A percentile compares a stretch with the other conserved stretches of the same genome.
These are phyloP conservation scores for Physcomitrellopsis africana DNA, from an alignment of 225 moss, liverwort and hornwort species.

Conservation along the genomic window DNA sequence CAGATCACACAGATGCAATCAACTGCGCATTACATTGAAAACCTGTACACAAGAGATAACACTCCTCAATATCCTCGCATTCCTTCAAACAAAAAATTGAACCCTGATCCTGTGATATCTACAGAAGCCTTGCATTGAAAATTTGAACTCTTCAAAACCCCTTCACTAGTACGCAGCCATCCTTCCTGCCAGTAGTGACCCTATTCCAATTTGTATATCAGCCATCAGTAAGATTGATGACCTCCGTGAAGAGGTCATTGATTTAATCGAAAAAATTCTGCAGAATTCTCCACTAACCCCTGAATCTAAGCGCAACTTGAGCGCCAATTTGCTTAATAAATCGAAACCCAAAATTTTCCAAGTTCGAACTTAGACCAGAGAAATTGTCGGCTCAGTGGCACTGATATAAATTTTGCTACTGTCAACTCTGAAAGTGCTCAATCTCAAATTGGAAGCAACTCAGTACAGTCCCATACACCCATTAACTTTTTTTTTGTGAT, in stretches of 20 bases:
- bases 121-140: not conserved
- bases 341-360: not conserved
- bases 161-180: not conserved
- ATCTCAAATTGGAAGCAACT: not conserved
- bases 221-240: too few species aligned
- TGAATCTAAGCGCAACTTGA: not conserved
- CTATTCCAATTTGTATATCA: too few species aligned
- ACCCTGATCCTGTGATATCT: not conserved
- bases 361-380: not conserved
- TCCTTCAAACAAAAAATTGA: not conserved
- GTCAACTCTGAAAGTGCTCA: not conserved
- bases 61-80: not conserved
- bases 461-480: not conserved
- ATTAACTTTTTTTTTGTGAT: too few species aligned
- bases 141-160: not conserved
- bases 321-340: too few species aligned
- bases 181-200: not conserved
- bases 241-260: too few species aligned
- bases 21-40: slow-evolving; percentile 27
- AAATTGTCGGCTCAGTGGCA: too few species aligned
- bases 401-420: too few species aligned
- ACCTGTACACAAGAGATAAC: not conserved
- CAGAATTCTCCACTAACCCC: not conserved
- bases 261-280: too few species aligned
- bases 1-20: not conserved